Conservation (phyloP, 192 early-diverging fungal genomes). For the Piromyces finnis region DNA sequence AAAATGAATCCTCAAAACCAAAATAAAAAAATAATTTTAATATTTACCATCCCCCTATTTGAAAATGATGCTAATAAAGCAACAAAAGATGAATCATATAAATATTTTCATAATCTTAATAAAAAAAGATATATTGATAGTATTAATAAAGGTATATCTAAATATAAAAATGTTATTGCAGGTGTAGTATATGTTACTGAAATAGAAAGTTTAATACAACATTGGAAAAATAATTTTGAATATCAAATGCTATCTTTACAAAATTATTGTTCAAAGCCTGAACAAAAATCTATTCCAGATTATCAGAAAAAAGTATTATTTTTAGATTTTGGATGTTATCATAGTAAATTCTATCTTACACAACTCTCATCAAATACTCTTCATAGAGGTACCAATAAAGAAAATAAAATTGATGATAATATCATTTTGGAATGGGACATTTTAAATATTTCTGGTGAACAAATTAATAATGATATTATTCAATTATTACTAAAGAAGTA, state of each 20-base stretch:
- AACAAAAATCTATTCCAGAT: not conserved
- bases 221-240: not conserved
- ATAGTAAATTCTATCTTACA: not conserved
- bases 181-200: not conserved
- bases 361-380: too few species aligned
- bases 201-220: not conserved
- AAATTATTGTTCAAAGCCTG: not conserved
- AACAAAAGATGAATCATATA: not conserved
- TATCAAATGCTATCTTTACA: not conserved
- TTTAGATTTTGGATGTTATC: not conserved
- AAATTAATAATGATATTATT: not conserved
- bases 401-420: not conserved
- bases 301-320: not conserved
- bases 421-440: not conserved
- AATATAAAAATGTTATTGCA: not conserved
- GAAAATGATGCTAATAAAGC: not conserved
- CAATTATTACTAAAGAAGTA: not conserved
- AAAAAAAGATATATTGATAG: not conserved
- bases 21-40: not conserved
- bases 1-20: not conserved
- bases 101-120: not conserved
- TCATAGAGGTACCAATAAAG: not conserved
- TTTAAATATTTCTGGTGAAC: not conserved
- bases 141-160: not conserved
- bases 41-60: not conserved